Base-by-base conservation (phyloP, 768 basidiomycete species). In the Rhizopogon vinicolor region DNA sequence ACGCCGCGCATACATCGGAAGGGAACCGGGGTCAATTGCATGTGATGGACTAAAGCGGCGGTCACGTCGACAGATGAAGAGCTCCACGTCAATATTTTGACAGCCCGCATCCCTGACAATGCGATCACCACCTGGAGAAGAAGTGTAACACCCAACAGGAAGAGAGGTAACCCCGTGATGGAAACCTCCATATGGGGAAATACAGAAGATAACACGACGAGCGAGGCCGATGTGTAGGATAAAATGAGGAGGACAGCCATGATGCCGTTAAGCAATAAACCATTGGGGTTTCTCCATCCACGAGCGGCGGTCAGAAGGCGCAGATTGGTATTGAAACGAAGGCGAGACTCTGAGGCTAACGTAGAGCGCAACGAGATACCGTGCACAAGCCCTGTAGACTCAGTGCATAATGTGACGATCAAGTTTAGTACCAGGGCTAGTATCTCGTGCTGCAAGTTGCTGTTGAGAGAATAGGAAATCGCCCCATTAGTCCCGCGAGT, bases 1-100 rank as follows among this genome's bases (percentile, higher is more conserved):
- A 67, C 63, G 41, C 63, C 53, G n/a, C 41, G 55, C 70, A 70
- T 70, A 29, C 70, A 68, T 9, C 50, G 65, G 4, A 58, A 63
- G 3, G 56, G 39, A 25, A 60, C 56, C 1, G 53, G 60, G 3
- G 60, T 0, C 43, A 70, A 61, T 8, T 62, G 62, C 2, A 61
- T 56, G 8, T 70, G 63, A 16, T 66, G 62, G 12, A 72, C 55
- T 28, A 70, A 56, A 2, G 69, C 70, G 1, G 70, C 67, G 3
- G 68, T 67, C 1, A 64, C 56, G 12, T 68, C 68, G 14, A 72
- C 60, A 16, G 65, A 56, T 1, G 69, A 70, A 29, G 68, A 65
- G 18, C 70, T 72, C 70, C 70, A 70, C 9, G 70, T 70, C 44
- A 63, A 37, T 35, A 70, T 58, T 52, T 64, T 59, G 16, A 65